Evolutionary conservation across 2,329 filamentous ascomycete species (phyloP).

Genomic region (Ceratocystis ficicola): DNA sequence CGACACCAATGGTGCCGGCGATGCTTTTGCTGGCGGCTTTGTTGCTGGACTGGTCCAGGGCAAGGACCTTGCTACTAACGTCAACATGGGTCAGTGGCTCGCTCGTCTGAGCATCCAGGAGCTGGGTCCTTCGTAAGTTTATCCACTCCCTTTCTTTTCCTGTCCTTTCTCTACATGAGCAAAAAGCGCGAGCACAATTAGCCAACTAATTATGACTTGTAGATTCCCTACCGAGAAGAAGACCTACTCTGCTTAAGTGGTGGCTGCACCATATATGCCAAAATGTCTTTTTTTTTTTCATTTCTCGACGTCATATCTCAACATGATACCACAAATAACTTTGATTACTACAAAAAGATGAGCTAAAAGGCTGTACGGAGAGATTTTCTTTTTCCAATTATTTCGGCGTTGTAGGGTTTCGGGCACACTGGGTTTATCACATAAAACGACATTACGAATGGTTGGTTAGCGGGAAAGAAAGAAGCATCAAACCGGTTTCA

Average conservation of each 20-base stretch:
- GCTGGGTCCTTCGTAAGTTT: conserved; percentile 82
- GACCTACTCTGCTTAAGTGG: conserved; percentile 43
- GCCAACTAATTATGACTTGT: conserved; percentile 16
- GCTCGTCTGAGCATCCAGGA: conserved; percentile 89
- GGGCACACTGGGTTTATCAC: conserved; percentile 18
- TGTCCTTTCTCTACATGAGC: neutral
- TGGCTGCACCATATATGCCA: neutral
- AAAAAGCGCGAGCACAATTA: neutral
- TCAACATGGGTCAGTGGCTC: conserved; percentile 95
- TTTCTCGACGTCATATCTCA: conserved; percentile 20
- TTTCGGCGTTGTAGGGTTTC: conserved; percentile 22
- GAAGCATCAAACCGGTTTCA: conserved; percentile 37
- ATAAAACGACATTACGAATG: conserved; percentile 17
- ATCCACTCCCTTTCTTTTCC: neutral
- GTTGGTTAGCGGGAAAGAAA: conserved; percentile 17
- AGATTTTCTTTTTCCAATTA: conserved; percentile 10
- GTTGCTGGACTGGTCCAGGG: conserved; percentile 78
- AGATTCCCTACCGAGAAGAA: conserved; percentile 78
- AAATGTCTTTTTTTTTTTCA: neutral
- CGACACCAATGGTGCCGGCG: conserved; percentile 93
- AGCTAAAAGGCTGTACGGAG: neutral
- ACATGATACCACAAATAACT: conserved; percentile 16
- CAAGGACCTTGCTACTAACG: conserved; percentile 61
- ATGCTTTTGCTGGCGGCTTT: conserved; percentile 93
- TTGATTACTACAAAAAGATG: neutral